Percentiles rank a stretch among this genome's conserved stretches.
phyloP scores from a whole-genome alignment of 805 yeast species.

The Ogataea ganodermae region DNA sequence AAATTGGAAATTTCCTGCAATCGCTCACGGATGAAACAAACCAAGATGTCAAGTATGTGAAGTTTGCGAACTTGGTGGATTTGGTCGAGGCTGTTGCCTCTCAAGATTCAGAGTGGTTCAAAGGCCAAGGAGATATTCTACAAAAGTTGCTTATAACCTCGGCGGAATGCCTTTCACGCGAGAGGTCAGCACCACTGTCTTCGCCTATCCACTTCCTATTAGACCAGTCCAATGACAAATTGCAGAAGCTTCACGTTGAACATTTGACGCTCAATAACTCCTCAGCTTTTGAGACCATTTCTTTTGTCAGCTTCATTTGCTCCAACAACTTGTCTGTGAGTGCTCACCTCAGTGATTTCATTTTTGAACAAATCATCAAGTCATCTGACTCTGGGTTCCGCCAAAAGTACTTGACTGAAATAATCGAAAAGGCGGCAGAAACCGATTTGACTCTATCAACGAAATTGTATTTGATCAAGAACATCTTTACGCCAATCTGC shows the following conservation, averaged over 20 bases:
- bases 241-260: constrained; percentile 53
- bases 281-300: constrained; percentile 38
- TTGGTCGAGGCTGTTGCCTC: constrained; percentile 54
- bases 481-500: constrained; percentile 65
- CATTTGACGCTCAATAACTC: constrained; percentile 15
- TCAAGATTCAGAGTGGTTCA: constrained; percentile 55
- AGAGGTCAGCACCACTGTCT: constrained; percentile 45
- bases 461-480: constrained; percentile 60
- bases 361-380: constrained; percentile 57
- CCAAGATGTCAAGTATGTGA: constrained; percentile 56
- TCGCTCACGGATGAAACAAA: constrained; percentile 49
- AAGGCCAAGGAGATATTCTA: constrained; percentile 47
- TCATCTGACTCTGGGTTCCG: constrained; percentile 48
- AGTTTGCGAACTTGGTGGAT: constrained; percentile 74
- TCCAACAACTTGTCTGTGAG: constrained; percentile 49
- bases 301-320: constrained; percentile 45
- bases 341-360: constrained; percentile 52
- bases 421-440: constrained; percentile 52
- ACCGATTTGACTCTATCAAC: constrained; percentile 50
- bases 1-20: constrained; percentile 50
- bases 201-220: constrained; percentile 70
- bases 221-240: constrained; percentile 63
- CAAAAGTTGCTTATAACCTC: constrained; percentile 44
- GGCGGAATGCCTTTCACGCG: constrained; percentile 45
- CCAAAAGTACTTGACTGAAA: constrained; percentile 50